Evolutionary conservation across 495 filamentous ascomycete species (phyloP), one percentile per base, ranked within the genome.

Genomic region (Daldinia bambusicola): DNA sequence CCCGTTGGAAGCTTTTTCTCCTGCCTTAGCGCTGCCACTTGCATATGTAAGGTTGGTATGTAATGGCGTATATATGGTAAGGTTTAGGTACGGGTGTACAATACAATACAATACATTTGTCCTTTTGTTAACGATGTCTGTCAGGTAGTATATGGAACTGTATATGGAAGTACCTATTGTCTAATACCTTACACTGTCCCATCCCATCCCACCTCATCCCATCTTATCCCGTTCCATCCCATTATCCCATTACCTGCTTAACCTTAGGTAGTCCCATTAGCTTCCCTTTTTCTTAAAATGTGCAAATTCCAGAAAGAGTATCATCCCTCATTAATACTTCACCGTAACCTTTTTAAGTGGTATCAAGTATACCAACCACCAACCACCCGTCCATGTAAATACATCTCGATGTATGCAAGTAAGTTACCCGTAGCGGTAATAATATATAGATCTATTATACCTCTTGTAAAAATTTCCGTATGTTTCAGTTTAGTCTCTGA

Each of bases 1-100:
- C 70, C 55, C 65, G 64, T 68, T 72, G 70, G 70, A 65, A 72
- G 55, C 56, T 58, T 61, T 72, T 72, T 63, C 70, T 72, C 70
- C 70, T 72, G 70, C 70, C 65, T 69, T 72, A 72, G 70, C 70
- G 70, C 66, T 72, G 14, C 65, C 63, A 71, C 69, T 59, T 71
- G 63, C 69, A 67, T 71, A 67, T 60, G 37, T 67, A 51, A 2
- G 22, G n/a, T 58, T 45, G 31, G 51, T 50, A 50, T 41, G 38
- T 5, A 18, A 45, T 45, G 2, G 16, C 26, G 26, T 45, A 45
- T 45, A 16, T 18, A 43, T 26, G 45, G n/a, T n/a, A n/a, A n/a
- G n/a, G n/a, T n/a, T n/a, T n/a, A n/a, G n/a, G n/a, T n/a, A n/a
- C n/a, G n/a, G n/a, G n/a, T n/a, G n/a, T n/a, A n/a, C n/a, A n/a